Conservation (phyloP, 2,329 filamentous ascomycete species). For the Trichoderma semiorbis region DNA sequence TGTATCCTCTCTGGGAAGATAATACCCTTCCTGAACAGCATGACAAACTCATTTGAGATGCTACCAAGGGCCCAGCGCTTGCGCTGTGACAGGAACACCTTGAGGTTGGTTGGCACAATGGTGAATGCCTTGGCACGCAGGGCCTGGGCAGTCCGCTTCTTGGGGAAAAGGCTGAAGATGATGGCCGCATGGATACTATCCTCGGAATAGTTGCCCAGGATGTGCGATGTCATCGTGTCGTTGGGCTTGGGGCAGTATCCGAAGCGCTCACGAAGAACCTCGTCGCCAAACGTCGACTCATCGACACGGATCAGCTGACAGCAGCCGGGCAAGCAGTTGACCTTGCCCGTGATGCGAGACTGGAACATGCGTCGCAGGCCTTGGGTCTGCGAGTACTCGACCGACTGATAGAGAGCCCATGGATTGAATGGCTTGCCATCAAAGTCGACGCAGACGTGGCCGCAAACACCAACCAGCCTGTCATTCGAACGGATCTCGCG, state of each 20-base stretch:
- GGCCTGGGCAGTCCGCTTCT: conserved; percentile 44
- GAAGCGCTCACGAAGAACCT: conserved; percentile 44
- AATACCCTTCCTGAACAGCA: conserved; percentile 43
- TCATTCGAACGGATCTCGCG: conserved; percentile 41
- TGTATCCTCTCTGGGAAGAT: conserved; percentile 43
- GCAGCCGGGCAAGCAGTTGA: conserved; percentile 47
- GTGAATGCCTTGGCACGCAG: conserved; percentile 46
- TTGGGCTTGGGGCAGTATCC: conserved; percentile 48
- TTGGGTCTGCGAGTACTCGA: conserved; percentile 48
- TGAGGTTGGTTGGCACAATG: conserved; percentile 43
- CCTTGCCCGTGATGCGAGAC: conserved; percentile 47
- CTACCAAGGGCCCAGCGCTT: conserved; percentile 48
- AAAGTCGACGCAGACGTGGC: conserved; percentile 47
- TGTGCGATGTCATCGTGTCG: conserved; percentile 46
- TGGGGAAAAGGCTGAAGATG: conserved; percentile 44
- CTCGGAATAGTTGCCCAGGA: conserved; percentile 48
- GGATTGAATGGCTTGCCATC: conserved; percentile 38
- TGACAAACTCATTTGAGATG: conserved; percentile 47
- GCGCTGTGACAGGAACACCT: conserved; percentile 47
- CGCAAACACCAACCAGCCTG: conserved; percentile 45
- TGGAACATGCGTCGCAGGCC: conserved; percentile 48
- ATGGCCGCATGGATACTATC: conserved; percentile 49
- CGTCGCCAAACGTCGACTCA: conserved; percentile 47
- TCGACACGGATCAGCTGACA: conserved; percentile 49
- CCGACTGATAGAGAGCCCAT: conserved; percentile 46